Base-by-base conservation (phyloP, 371 early-diverging fungal genomes). In the Circinella minor region DNA sequence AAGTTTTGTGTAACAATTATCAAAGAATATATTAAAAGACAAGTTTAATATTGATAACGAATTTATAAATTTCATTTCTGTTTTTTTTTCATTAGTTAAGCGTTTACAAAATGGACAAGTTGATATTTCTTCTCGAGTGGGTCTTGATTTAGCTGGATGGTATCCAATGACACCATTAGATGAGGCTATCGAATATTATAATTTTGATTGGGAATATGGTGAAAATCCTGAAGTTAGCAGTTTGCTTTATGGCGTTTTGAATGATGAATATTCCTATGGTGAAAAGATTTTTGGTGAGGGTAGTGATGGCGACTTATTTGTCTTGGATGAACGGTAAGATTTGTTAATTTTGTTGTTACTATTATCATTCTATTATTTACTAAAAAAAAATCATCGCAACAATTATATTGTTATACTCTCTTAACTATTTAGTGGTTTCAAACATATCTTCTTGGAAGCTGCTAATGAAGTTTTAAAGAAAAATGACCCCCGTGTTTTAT, bases 141-240 rank as follows among this genome's bases (percentile, higher is more conserved):
- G 76, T 39, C 63, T 82, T 9, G 69, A 74, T 37, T 20, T 84
- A 7, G 75, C 70, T 61, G 84, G 81, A 15, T 84, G 81, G 79
- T 55, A 74, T 34, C 74, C 84, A 18, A 49, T 62, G 15, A 71
- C 72, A 6, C 55, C 77, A 13, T 38, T 77, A 6, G 80, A 84
- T 14, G 60, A 77, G 46, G 84, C 82, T 2, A 71, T 80, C n/a
- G 84, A 84, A 66, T 82, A 80, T 61, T 81, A 77, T 18, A 68
- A 54, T 1, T 83, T 76, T 72, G 83, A 83, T 60, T 81, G 81
- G 81, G 81, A 80, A 55, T 68, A 75, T 57, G 83, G 74, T 63
- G 83, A 83, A 61, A 59, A 62, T 3, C 81, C 84, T 3, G 84
- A 84, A 39, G 64, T 75, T 3, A 76, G 81, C 15, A 80, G 81